Evolutionary conservation across 352 stramenopile genomes (phyloP).

Genomic region (Phytophthora pinifolia): DNA sequence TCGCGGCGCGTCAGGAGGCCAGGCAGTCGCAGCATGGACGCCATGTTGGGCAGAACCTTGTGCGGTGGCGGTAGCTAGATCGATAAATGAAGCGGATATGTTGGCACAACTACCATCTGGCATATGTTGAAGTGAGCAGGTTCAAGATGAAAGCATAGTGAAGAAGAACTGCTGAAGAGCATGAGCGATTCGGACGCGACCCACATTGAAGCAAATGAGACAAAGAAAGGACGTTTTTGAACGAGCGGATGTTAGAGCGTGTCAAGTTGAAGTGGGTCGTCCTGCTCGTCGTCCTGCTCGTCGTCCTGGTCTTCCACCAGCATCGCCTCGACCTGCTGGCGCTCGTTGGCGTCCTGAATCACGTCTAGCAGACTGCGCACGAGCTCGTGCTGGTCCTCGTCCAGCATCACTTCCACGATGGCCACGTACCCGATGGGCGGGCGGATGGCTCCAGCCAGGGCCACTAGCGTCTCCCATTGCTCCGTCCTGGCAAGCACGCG

Average conservation of each 20-base stretch:
- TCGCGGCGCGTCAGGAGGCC: conserved; percentile 29
- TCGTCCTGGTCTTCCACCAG: conserved; percentile 25
- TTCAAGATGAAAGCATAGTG: conserved; percentile 1
- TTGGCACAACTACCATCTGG: conserved; percentile 4
- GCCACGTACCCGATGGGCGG: conserved; percentile 47
- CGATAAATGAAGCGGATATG: conserved; percentile 22
- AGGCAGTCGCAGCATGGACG: conserved; percentile 59
- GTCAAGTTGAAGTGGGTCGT: conserved; percentile 11
- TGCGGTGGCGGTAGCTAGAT: conserved; percentile 10
- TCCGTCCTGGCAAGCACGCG: conserved; percentile 41
- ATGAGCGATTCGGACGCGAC: no score
- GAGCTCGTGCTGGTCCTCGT: conserved; percentile 43
- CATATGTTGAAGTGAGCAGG: conserved; percentile 7
- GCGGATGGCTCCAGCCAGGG: conserved; percentile 34
- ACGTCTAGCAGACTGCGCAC: conserved; percentile 32
- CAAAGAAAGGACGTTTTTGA: conserved; percentile 2
- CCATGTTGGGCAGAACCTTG: background rate
- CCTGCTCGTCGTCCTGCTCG: conserved; percentile 6
- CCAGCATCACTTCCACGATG: conserved; percentile 50
- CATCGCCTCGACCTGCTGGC: conserved; percentile 31
- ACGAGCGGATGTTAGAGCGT: conserved; percentile 6
- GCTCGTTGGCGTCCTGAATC: conserved; percentile 36
- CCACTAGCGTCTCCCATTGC: conserved; percentile 51
- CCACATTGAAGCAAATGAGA: conserved; percentile 16
- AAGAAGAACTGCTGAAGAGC: background rate